A percentile compares a stretch with the other conserved stretches of the same genome.
Evolutionary conservation across 805 yeast species (phyloP).

Genomic region (Spathaspora gorwiae): DNA sequence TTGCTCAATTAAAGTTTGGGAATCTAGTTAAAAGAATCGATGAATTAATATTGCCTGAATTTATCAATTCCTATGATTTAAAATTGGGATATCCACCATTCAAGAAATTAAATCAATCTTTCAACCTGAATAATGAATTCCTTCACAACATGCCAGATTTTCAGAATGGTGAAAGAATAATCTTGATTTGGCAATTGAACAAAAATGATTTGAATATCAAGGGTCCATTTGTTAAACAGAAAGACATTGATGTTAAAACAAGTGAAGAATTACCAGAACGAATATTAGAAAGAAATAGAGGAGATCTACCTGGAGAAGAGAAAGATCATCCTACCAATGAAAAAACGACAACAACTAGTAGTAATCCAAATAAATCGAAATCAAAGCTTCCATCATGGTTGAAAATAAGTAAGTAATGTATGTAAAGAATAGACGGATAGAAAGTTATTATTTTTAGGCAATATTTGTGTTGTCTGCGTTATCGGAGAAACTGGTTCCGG

Average conservation of each 20-base stretch:
- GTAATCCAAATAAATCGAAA: not conserved
- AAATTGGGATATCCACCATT: slow-evolving; percentile 39
- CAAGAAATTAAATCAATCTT: slow-evolving; percentile 20
- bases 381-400: slow-evolving; percentile 23
- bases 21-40: slow-evolving; percentile 34
- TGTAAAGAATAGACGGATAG: not conserved
- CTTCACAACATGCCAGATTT: slow-evolving; percentile 28
- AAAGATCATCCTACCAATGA: not conserved
- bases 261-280: slow-evolving; percentile 33
- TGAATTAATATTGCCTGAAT: slow-evolving; percentile 23
- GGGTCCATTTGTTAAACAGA: slow-evolving; percentile 26
- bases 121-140: slow-evolving; percentile 20
- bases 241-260: slow-evolving; percentile 13
- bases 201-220: slow-evolving; percentile 5
- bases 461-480: not conserved
- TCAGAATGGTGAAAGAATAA: slow-evolving; percentile 20
- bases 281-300: slow-evolving; percentile 27
- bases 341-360: not conserved
- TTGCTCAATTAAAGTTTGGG: slow-evolving; percentile 25
- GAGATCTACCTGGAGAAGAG: slow-evolving; percentile 27
- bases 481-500: too few species aligned
- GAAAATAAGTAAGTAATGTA: slow-evolving; percentile 5
- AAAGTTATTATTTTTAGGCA: not conserved
- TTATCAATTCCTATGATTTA: slow-evolving; percentile 25
- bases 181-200: slow-evolving; percentile 33